phyloP scores from a whole-genome alignment of 352 stramenopile species.

The Globisporangium spiculum region DNA sequence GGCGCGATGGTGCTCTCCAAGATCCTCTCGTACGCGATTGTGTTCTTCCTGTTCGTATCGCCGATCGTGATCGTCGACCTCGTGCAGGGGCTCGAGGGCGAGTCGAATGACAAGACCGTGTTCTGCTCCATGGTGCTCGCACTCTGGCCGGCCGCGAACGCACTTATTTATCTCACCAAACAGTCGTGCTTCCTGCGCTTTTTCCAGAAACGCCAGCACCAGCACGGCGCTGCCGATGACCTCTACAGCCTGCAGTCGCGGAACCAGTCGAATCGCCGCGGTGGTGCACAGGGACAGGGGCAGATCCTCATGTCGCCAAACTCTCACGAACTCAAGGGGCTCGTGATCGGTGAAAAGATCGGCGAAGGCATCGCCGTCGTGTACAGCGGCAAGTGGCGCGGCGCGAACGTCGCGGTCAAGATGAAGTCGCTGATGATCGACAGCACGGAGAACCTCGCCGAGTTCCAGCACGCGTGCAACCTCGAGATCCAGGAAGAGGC shows the following conservation, averaged over 20 bases:
- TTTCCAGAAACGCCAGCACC: conserved; percentile 37
- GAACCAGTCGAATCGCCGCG: neutral
- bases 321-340: conserved; percentile 70
- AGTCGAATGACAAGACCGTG: conserved; percentile 33
- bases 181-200: conserved; percentile 53
- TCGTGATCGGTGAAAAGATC: conserved; percentile 84
- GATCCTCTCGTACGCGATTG: conserved; percentile 72
- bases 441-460: conserved; percentile 49
- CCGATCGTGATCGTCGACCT: conserved; percentile 71
- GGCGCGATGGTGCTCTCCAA: conserved; percentile 74
- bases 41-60: conserved; percentile 72
- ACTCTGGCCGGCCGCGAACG: conserved; percentile 80
- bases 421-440: conserved; percentile 83
- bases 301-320: conserved; percentile 57
- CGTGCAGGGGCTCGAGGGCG: conserved; percentile 39
- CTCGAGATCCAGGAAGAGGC: conserved; percentile 83
- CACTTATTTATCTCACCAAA: conserved; percentile 71
- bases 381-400: conserved; percentile 94
- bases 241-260: conserved; percentile 29
- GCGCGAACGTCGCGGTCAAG: conserved; percentile 95
- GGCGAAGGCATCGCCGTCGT: conserved; percentile 88
- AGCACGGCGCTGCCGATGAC: conserved; percentile 13
- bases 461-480: conserved; percentile 83
- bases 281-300: neutral
- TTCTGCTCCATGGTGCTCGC: conserved; percentile 48